Base-by-base conservation (phyloP, 1,139 yeast genomes). In the Meyerozyma guilliermondii region DNA sequence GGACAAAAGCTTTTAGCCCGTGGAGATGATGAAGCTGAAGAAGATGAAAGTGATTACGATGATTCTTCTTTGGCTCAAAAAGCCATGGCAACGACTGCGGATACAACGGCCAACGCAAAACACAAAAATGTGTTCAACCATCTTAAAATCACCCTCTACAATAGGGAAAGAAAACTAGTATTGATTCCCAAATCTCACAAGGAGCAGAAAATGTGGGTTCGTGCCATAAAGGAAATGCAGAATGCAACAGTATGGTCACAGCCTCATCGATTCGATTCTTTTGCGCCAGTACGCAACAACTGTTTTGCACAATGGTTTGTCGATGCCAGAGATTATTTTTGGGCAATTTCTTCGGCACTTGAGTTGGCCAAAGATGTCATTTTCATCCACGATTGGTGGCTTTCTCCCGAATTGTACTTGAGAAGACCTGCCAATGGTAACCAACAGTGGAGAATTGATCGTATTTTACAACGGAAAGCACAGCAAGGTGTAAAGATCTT, bases 311-410 rank as follows among this genome's bases (percentile, higher is more conserved):
- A 92, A 59, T 92, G 96, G 95, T 83, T 92, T 66, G 98, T 94
- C 6, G 99, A 94, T 64, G 98, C 87, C 3, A 71, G 98, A 56
- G 98, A 94, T 62, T 87, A 94, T 62, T 86, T 88, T 66, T 94
- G 98, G 98, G 95, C 97, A 1, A 81, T 91, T 5, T 87, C 96
- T 35, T 81, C 89, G 6, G 98, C 98, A 0, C 70, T 92, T 46
- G 91, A 85, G 52, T 83, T 87, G 87, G 98, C 99, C 1, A 83
- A 83, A 53, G 98, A 92, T 66, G 94, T 87, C 1, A 85, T 94
- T 36, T 94, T 83, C 59, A 88, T 94, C 42, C 98, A 92, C 59
- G 99, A 92, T 59, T 94, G 99, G 99, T 94, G 98, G 98, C 69
- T 94, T 27, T 80, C 94, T 9, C 99, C 99, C 0, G 98, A 94